A percentile compares a stretch with the other conserved stretches of the same genome.
Evolutionary conservation across 441 rosid genomes (phyloP).

Genomic region (Erodium texanum): DNA sequence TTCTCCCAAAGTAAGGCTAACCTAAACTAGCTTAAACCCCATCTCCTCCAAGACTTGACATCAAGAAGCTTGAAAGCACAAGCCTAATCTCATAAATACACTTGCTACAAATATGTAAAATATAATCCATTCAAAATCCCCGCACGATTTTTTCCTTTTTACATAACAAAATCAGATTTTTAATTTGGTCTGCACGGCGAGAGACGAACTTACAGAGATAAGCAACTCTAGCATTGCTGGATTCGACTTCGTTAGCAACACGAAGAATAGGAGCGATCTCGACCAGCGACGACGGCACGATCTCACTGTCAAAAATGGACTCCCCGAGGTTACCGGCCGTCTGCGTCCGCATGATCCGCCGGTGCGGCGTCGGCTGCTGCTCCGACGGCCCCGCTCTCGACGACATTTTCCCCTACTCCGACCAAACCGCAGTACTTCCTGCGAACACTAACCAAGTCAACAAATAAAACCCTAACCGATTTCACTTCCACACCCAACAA

Average conservation of each 20-base stretch:
- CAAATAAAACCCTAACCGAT: too few species aligned
- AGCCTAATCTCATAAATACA: too few species aligned
- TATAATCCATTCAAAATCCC: too few species aligned
- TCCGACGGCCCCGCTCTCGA: constrained; percentile 47
- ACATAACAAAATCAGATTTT: too few species aligned
- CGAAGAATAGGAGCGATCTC: constrained; percentile 99
- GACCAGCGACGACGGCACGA: constrained; percentile 85
- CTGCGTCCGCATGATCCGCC: constrained; percentile 75
- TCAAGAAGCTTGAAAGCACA: too few species aligned
- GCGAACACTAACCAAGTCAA: too few species aligned
- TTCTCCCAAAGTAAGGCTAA: neutral
- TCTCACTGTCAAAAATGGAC: constrained; percentile 81
- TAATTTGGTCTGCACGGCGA: too few species aligned
- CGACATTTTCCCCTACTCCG: constrained; percentile 19
- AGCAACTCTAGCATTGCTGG: constrained; percentile 85
- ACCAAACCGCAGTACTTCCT: too few species aligned
- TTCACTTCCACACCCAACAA: too few species aligned
- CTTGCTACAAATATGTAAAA: too few species aligned
- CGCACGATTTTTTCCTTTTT: too few species aligned
- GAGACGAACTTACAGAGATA: constrained; percentile 66
- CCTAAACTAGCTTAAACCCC: neutral
- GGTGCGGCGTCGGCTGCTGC: constrained; percentile 24
- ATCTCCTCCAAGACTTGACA: too few species aligned
- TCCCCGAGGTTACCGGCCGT: constrained; percentile 90
- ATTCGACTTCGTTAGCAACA: constrained; percentile 97